Conservation (phyloP, 75 land plant species). For the Isoetes taiwanensis region DNA sequence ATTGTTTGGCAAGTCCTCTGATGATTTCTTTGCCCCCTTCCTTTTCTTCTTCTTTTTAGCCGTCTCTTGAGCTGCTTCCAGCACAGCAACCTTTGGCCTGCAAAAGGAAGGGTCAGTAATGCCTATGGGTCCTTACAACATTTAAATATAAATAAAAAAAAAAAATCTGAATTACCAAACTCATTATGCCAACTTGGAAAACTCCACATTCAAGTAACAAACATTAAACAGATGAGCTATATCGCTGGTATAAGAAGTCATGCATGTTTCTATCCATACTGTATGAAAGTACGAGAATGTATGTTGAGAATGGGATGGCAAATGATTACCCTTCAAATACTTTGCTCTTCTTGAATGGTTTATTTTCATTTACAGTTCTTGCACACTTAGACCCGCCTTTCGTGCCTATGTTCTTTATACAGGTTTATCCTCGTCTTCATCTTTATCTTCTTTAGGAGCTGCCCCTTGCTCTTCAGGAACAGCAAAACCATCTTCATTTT, state of each 20-base stretch:
- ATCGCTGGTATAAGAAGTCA: neutral
- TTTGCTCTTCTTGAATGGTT: slow-evolving; percentile 15
- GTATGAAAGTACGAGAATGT: neutral
- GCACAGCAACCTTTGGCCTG: slow-evolving; percentile 1
- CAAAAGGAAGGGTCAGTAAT: neutral
- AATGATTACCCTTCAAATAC: slow-evolving; percentile 14
- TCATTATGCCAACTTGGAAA: slow-evolving; percentile 5
- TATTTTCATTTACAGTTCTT: too few species aligned
- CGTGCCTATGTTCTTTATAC: too few species aligned
- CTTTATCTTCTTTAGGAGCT: neutral
- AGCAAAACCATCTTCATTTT: slow-evolving; percentile 96
- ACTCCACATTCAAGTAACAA: neutral
- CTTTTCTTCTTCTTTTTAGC: slow-evolving; percentile 31
- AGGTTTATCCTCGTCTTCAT: slow-evolving; percentile 4
- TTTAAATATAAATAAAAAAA: neutral
- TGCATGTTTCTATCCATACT: neutral
- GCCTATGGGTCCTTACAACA: too few species aligned
- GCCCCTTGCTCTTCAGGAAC: slow-evolving; percentile 13
- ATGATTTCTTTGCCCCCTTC: neutral
- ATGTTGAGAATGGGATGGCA: too few species aligned
- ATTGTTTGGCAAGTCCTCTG: neutral
- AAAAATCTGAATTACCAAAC: neutral
- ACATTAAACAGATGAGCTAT: slow-evolving; percentile 26
- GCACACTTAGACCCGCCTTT: too few species aligned
- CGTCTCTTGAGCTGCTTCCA: slow-evolving; percentile 12